Conservation (phyloP, 257 asterid species). For the Galeopsis tetrahit region DNA sequence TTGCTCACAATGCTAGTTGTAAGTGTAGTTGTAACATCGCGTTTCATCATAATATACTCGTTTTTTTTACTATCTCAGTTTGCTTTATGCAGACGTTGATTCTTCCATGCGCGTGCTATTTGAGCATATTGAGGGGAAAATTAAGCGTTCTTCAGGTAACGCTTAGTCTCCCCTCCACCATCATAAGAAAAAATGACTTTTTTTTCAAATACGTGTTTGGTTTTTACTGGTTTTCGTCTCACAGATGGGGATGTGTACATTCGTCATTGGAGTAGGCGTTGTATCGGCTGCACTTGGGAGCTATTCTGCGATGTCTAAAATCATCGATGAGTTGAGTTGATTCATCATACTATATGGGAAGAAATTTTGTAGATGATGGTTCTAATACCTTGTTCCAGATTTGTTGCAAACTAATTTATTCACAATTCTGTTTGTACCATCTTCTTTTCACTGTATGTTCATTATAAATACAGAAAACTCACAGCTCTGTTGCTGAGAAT, state of each 20-base stretch:
- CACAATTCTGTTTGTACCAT: not conserved
- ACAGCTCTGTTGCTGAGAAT: not conserved
- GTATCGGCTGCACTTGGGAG: constrained; percentile 74
- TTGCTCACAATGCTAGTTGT: constrained; percentile 93
- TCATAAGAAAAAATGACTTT: not conserved
- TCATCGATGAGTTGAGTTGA: constrained; percentile 54
- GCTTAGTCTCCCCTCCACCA: not conserved
- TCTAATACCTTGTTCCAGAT: not conserved
- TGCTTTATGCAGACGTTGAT: constrained; percentile 63
- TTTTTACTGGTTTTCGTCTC: constrained; percentile 1
- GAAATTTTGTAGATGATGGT: not conserved
- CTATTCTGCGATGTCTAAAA: constrained; percentile 79
- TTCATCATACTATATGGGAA: too few species aligned
- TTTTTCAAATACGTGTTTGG: not conserved
- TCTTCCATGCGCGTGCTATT: constrained; percentile 87
- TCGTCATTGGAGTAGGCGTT: constrained; percentile 63
- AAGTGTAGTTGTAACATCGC: constrained; percentile 36
- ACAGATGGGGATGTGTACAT: constrained; percentile 54
- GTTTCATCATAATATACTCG: not conserved
- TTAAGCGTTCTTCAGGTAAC: constrained; percentile 63
- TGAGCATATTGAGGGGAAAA: constrained; percentile 76
- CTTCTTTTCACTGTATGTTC: not conserved
- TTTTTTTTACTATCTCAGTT: not conserved
- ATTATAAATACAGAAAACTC: not conserved
- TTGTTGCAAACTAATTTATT: not conserved